Percentiles rank a stretch among this genome's conserved stretches.
Evolutionary conservation across 495 filamentous ascomycete species (phyloP).

Genomic region (Bacidia rubella): DNA sequence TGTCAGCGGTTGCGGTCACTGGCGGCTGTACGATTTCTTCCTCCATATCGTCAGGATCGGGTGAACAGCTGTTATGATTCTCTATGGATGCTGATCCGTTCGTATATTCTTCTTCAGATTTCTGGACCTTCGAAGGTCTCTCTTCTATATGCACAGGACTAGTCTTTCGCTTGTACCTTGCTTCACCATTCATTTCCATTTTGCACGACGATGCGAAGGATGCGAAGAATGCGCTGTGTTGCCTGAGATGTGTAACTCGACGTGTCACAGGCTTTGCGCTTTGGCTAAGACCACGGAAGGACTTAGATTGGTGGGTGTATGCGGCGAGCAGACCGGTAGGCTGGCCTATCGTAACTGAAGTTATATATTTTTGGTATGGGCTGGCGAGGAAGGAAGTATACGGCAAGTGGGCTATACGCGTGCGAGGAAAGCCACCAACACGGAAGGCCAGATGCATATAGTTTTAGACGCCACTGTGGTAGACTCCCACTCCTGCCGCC

Average conservation of each 20-base stretch:
- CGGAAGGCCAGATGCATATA: slow-evolving; percentile 10
- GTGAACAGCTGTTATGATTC: slow-evolving; percentile 28
- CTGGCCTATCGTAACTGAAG: neutral
- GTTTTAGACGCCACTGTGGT: neutral
- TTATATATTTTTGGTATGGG: neutral
- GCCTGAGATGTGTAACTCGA: neutral
- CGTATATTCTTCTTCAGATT: slow-evolving; percentile 31
- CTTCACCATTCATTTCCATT: slow-evolving; percentile 42
- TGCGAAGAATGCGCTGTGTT: neutral
- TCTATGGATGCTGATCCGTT: slow-evolving; percentile 35
- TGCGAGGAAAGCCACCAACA: slow-evolving; percentile 5
- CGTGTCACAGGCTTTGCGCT: neutral
- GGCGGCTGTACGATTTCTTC: slow-evolving; percentile 29
- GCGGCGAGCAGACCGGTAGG: too few relatives aligned
- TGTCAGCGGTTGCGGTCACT: slow-evolving; percentile 56
- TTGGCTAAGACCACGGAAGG: neutral
- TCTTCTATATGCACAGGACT: slow-evolving; percentile 36
- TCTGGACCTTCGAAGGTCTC: slow-evolving; percentile 44
- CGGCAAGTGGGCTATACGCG: slow-evolving; percentile 1
- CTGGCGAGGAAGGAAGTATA: neutral
- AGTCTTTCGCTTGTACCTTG: slow-evolving; percentile 47
- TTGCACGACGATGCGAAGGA: slow-evolving; percentile 18
- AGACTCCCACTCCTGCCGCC: neutral
- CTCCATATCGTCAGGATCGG: slow-evolving; percentile 33
- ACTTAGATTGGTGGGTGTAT: neutral